Evolutionary conservation across 768 basidiomycete genomes (phyloP).

Genomic region (Russula abietina): DNA sequence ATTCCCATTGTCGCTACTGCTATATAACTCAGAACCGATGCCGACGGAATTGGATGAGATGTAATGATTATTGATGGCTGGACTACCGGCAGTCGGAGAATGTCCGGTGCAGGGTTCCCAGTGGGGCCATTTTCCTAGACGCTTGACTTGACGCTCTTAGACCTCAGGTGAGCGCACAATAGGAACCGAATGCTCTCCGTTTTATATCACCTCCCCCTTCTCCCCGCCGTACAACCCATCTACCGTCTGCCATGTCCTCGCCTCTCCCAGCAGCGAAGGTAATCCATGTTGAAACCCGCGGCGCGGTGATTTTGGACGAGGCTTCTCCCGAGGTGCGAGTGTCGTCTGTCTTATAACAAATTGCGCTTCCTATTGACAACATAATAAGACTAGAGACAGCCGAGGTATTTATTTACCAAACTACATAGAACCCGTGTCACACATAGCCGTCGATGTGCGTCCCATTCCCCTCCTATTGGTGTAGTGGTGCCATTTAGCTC

Average conservation of each 20-base stretch:
- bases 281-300: conserved; percentile 92
- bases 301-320: conserved; percentile 88
- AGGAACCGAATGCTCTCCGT: conserved; percentile 18
- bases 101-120: background rate
- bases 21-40: conserved; percentile 3
- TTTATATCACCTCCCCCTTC: conserved; percentile 4
- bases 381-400: conserved; percentile 75
- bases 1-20: too few relatives aligned
- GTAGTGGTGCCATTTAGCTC: conserved; percentile 18
- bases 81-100: conserved; percentile 4
- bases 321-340: conserved; percentile 84
- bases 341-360: conserved; percentile 7
- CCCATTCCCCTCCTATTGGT: conserved; percentile 12
- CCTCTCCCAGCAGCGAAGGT: conserved; percentile 76
- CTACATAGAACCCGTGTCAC: conserved; percentile 94
- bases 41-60: conserved; percentile 21
- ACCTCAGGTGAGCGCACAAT: background rate
- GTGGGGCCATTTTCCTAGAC: background rate
- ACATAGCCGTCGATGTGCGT: conserved; percentile 95
- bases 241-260: conserved; percentile 28
- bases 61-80: background rate
- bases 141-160: background rate
- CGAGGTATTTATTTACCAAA: conserved; percentile 97
- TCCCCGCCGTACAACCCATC: background rate
- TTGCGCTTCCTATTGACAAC: conserved; percentile 15